Evolutionary conservation across 2,329 filamentous ascomycete species (phyloP), one percentile per base, ranked within the genome.

Genomic region (Hymenoscyphus scutula): DNA sequence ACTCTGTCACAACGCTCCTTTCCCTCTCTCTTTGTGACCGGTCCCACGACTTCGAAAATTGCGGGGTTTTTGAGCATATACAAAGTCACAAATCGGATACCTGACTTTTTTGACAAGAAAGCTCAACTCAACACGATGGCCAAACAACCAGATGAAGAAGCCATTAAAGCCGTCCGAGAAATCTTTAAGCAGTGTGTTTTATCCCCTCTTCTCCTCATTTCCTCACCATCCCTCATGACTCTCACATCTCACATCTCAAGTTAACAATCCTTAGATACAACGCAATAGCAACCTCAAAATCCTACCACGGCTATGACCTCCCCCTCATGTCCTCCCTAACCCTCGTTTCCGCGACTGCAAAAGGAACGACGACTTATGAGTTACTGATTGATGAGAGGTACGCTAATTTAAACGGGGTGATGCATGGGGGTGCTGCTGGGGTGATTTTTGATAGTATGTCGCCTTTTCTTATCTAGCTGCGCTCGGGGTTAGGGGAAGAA

Each of bases 401-500:
- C 59, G 77, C 77, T 64, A 84, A 84, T 70, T 69, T 76, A 53
- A 74, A 76, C 34, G 76, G 76, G 1, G 80, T 79, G 34, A 76
- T 85, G 65, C 82, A 85, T 68, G 82, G 82, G 23, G 82, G 82
- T 6, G 81, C 81, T 2, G 81, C 81, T 1, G 79, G 80, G 0
- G 73, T 82, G 5, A 80, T 84, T 53, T 83, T 83, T 63, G 84
- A 87, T 68, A 81, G 30, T 30, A 30, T 30, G 30, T 30, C 5
- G 30, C 30, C n/a, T n/a, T n/a, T n/a, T n/a, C n/a, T n/a, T n/a
- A n/a, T n/a, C n/a, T n/a, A n/a, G n/a, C n/a, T n/a, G n/a, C n/a
- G n/a, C n/a, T n/a, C n/a, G n/a, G n/a, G n/a, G n/a, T n/a, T n/a
- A n/a, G n/a, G n/a, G n/a, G n/a, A n/a, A n/a, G n/a, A n/a, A n/a